phyloP scores from a whole-genome alignment of 2,329 filamentous ascomycete genomes.

The Aspergillus piperis region DNA sequence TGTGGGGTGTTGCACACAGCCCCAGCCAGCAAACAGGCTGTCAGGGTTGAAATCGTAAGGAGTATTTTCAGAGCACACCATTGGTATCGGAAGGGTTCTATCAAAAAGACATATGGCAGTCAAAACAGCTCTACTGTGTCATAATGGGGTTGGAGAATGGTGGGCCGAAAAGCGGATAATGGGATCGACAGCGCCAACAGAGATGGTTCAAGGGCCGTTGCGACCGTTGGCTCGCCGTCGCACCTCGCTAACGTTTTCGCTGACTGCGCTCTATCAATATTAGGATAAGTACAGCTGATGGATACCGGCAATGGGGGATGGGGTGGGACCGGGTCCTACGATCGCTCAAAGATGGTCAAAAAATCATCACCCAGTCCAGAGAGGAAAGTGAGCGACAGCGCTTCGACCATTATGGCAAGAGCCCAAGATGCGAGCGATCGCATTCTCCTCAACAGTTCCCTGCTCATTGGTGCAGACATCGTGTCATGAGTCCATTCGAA shows the following conservation, averaged over 20 bases:
- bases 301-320: constrained; percentile 2
- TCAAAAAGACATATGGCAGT: background rate
- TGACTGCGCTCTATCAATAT: constrained; percentile 1
- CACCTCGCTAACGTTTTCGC: constrained; percentile 10
- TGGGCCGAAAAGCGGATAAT: constrained; percentile 12
- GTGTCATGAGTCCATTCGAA: constrained; percentile 3
- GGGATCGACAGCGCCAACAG: constrained; percentile 21
- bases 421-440: constrained; percentile 28
- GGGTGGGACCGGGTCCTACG: constrained; percentile 21
- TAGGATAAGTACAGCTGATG: constrained; percentile 1
- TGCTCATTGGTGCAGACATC: background rate
- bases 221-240: constrained; percentile 14
- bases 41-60: background rate
- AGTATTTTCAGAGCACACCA: background rate
- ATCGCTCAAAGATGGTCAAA: constrained; percentile 33
- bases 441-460: constrained; percentile 23
- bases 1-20: background rate
- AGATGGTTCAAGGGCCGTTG: constrained; percentile 19
- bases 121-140: constrained; percentile 5
- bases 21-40: background rate
- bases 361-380: constrained; percentile 26
- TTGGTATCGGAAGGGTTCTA: background rate
- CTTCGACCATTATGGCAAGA: constrained; percentile 30
- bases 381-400: constrained; percentile 27
- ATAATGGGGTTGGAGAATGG: constrained; percentile 16